A percentile compares a stretch with the other conserved stretches of the same genome.
phyloP scores from a whole-genome alignment of 805 yeast species.

The Pichia phayaonensis region DNA sequence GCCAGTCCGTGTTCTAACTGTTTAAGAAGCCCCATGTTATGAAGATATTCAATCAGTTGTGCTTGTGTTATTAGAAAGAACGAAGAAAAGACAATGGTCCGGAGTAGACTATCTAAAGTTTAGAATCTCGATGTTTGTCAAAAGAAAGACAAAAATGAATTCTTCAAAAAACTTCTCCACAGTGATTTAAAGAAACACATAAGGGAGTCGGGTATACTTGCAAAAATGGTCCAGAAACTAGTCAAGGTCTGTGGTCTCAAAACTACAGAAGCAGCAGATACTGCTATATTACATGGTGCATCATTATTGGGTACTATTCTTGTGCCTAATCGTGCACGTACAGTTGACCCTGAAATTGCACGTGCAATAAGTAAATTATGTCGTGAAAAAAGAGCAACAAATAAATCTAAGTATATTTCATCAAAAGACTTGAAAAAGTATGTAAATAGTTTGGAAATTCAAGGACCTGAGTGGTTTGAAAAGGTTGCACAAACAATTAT shows the following conservation, averaged over 20 bases:
- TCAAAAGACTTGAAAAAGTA: conserved; percentile 15
- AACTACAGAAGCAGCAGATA: conserved; percentile 57
- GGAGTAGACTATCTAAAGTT: background rate
- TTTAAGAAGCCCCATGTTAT: conserved; percentile 18
- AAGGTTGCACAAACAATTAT: conserved; percentile 19
- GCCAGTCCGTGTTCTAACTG: background rate
- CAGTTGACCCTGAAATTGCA: conserved; percentile 46
- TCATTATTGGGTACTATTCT: conserved; percentile 76
- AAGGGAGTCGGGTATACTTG: background rate
- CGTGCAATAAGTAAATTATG: conserved; percentile 32
- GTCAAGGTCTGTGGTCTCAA: conserved; percentile 84
- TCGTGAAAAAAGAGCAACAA: conserved; percentile 17
- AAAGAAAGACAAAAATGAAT: too few relatives aligned
- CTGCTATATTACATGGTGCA: conserved; percentile 67
- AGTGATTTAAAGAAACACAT: too few relatives aligned
- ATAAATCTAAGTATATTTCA: conserved; percentile 18
- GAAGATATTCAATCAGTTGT: background rate
- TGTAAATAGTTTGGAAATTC: conserved; percentile 12
- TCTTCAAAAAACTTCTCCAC: too few relatives aligned
- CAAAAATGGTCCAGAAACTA: conserved; percentile 24
- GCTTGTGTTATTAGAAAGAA: background rate
- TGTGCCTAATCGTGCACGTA: conserved; percentile 76
- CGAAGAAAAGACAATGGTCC: background rate
- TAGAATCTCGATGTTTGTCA: background rate
- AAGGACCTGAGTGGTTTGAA: conserved; percentile 30